Conservation (phyloP, 305 asterid species). For the Solanum hybrid region DNA sequence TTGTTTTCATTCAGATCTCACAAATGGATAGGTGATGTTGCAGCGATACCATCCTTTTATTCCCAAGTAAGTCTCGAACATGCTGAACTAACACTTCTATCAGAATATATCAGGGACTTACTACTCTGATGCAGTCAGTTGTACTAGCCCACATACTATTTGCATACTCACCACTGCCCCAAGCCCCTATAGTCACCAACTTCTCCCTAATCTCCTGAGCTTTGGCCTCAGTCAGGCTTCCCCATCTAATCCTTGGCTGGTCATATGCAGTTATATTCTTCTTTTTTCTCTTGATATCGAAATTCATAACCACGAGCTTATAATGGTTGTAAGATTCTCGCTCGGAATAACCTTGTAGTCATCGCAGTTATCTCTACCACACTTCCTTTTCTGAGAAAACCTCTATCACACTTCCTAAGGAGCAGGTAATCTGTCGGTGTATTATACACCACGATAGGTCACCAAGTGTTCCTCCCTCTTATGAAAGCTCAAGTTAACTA, state of each 20-base stretch:
- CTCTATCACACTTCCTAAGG: not conserved
- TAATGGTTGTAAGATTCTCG: not conserved
- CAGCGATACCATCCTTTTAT: not conserved
- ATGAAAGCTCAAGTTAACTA: not conserved
- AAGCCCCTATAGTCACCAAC: not conserved
- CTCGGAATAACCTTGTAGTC: not conserved
- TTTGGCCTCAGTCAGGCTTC: not conserved
- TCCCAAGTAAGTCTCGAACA: not conserved
- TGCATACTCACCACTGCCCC: not conserved
- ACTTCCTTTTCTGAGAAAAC: not conserved
- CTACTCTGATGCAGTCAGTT: not conserved
- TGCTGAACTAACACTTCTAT: not conserved
- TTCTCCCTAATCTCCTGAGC: not conserved
- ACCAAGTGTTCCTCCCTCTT: not conserved
- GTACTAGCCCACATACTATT: not conserved
- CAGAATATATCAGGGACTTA: not conserved
- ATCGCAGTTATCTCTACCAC: not conserved
- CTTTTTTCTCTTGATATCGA: not conserved
- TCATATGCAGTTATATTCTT: not conserved
- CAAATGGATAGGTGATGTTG: not conserved
- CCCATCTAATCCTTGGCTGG: not conserved
- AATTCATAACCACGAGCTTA: not conserved
- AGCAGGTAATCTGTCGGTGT: not conserved
- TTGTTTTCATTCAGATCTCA: not conserved
- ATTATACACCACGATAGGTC: not conserved